These are phyloP conservation scores for Penicillium pancosmium DNA, from an alignment of 495 filamentous ascomycete genomes.

Conservation along the genomic window DNA sequence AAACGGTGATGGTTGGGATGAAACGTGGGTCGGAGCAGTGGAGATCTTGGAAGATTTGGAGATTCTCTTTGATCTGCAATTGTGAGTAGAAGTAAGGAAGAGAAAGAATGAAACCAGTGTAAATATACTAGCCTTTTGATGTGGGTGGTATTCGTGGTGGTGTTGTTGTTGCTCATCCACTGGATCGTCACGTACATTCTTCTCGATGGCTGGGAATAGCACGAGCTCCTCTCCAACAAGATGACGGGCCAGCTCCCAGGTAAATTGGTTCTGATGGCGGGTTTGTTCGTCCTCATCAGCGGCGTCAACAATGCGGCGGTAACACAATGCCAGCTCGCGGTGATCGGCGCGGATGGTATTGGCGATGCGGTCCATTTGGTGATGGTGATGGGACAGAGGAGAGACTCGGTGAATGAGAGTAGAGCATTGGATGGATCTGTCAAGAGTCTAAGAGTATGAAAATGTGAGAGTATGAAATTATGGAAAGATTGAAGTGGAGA, in stretches of 20 bases:
- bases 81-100: neutral
- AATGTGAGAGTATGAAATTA: no score
- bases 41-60: conserved; percentile 62
- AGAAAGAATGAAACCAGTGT: neutral
- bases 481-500: no score
- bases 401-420: no score
- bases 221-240: conserved; percentile 66
- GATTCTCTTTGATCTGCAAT: conserved; percentile 61
- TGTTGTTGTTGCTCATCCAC: conserved; percentile 53
- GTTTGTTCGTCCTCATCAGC: conserved; percentile 52
- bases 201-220: conserved; percentile 67
- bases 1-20: conserved; percentile 49
- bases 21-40: conserved; percentile 49
- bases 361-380: conserved; percentile 23
- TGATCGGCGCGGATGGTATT: conserved; percentile 54
- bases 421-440: no score
- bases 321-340: conserved; percentile 57
- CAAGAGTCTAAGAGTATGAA: no score
- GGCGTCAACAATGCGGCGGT: conserved; percentile 54
- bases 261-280: conserved; percentile 65
- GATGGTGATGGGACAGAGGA: no score
- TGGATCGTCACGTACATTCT: conserved; percentile 48
- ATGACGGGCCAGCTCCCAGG: conserved; percentile 71
- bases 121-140: conserved; percentile 48
- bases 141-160: conserved; percentile 18